phyloP scores from a whole-genome alignment of 1,284 basidiomycete species.

The Xerocomus nothofagi region DNA sequence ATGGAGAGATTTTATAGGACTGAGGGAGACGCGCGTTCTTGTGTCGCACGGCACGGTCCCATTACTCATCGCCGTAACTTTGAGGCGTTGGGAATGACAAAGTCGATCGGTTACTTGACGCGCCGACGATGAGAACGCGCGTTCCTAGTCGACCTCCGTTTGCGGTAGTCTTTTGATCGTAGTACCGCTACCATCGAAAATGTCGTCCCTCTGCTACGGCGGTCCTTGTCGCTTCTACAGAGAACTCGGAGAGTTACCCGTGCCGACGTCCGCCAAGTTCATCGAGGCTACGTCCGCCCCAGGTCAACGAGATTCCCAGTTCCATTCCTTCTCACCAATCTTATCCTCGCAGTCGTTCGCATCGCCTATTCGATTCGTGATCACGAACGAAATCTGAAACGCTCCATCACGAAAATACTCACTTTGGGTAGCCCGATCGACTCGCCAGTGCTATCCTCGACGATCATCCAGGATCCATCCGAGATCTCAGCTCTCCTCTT shows the following conservation, averaged over 20 bases:
- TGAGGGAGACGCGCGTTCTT: no score
- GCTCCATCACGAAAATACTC: slow-evolving; percentile 44
- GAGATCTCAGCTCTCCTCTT: slow-evolving; percentile 44
- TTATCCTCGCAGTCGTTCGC: slow-evolving; percentile 38
- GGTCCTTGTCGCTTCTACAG: slow-evolving; percentile 35
- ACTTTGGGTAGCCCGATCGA: slow-evolving; percentile 26
- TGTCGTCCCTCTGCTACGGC: slow-evolving; percentile 24
- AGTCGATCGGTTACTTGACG: no score
- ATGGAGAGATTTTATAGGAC: no score
- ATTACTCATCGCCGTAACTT: no score
- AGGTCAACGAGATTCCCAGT: slow-evolving; percentile 12
- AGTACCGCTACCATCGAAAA: not conserved
- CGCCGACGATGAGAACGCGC: no score
- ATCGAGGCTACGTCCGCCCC: slow-evolving; percentile 15
- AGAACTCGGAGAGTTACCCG: slow-evolving; percentile 46
- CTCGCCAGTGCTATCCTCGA: slow-evolving; percentile 20
- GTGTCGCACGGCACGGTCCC: no score
- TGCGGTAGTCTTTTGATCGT: no score
- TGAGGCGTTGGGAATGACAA: no score
- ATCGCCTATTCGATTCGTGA: slow-evolving; percentile 47
- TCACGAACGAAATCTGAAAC: slow-evolving; percentile 49
- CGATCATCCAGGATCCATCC: slow-evolving; percentile 39
- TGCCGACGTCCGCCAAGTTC: slow-evolving; percentile 29
- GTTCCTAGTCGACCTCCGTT: no score
- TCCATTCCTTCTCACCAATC: not conserved